Evolutionary conservation across 768 basidiomycete genomes (phyloP), one percentile per base, ranked within the genome.

Genomic region (Suillus brevipes): DNA sequence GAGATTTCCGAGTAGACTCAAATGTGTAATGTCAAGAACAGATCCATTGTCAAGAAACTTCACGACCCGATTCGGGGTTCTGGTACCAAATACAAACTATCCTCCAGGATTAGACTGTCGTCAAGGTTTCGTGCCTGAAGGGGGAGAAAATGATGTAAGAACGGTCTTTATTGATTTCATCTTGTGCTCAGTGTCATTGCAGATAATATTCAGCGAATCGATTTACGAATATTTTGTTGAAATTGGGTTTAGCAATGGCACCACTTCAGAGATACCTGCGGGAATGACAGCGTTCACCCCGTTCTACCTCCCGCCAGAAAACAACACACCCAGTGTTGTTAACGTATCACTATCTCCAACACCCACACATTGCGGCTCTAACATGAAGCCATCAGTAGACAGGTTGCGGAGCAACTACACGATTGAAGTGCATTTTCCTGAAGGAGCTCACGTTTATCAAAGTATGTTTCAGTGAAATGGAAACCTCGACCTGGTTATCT

Each of bases 21-120:
- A 16, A 25, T 31, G 56, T 25, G 23, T 25, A 25, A 38, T 58
- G 4, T 25, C 8, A 23, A 58, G 14, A 38, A 16, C 37, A 58
- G 56, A 23, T 38, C 16, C 37, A 10, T 18, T 58, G 23, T 23
- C 56, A 25, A 38, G 10, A 16, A 38, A 10, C 4, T 38, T 38
- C 56, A 58, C 56, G 37, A 18, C 37, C 14, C 37, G 2, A 7
- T 71, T 73, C 59, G 28, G 49, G 13, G 18, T 73, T 23, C 63
- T 71, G 3, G 65, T 73, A 28, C 72, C 68, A 4, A 67, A 67
- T 31, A 73, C 72, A 12, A 73, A 71, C 45, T 67, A 69, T 20
- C 72, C 72, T 23, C 68, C 65, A 2, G 63, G 58, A 2, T 20
- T 66, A 37, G 64, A 73, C 14, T 16, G 37, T 8, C 61, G 65